Conservation (phyloP, 345 rosid species). For the Pelargonium nanum region DNA sequence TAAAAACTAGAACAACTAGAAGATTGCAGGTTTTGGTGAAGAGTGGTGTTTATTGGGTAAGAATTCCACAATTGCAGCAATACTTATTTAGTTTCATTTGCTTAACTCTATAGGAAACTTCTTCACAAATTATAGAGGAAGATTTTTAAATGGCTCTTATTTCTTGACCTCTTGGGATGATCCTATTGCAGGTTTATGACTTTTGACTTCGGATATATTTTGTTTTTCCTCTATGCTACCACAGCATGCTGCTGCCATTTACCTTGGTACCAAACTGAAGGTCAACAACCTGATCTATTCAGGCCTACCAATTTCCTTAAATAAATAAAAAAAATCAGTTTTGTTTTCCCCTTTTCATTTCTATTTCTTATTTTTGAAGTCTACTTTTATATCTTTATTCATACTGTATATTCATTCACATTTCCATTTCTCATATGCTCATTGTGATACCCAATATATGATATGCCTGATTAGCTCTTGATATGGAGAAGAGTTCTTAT, state of each 20-base stretch:
- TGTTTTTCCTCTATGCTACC: no score
- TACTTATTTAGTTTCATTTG: not conserved
- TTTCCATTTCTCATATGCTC: no score
- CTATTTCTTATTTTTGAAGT: not conserved
- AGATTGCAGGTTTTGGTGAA: not conserved
- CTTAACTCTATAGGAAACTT: not conserved
- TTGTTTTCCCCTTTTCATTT: not conserved
- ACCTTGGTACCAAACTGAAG: no score
- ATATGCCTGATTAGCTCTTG: not conserved
- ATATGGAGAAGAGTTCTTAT: not conserved
- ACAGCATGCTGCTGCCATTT: no score
- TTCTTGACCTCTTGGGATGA: no score
- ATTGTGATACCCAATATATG: not conserved
- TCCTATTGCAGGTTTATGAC: no score
- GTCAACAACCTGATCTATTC: no score
- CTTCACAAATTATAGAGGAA: no score
- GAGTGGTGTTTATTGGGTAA: not conserved
- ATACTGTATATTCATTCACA: not conserved
- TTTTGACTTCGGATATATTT: no score
- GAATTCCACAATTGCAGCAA: not conserved
- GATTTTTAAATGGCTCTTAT: no score
- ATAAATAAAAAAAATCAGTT: no score
- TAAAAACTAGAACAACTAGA: not conserved
- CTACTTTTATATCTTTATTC: not conserved
- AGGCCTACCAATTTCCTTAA: no score